phyloP scores from a whole-genome alignment of 2,329 filamentous ascomycete genomes.

The Penicillium sumatraense region DNA sequence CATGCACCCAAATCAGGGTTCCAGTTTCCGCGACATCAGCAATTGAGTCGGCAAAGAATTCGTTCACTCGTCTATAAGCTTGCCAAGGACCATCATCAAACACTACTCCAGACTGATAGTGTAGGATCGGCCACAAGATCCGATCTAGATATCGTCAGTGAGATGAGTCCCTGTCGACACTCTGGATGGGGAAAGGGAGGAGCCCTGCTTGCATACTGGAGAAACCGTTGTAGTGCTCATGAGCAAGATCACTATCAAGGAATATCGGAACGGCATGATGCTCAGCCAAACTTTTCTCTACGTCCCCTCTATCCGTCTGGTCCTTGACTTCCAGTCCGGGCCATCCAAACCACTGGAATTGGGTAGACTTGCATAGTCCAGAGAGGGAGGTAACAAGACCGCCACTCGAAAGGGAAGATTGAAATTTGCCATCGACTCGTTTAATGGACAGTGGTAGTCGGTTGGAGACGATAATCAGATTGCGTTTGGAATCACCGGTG shows the following conservation, averaged over 20 bases:
- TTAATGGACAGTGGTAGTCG: constrained; percentile 92
- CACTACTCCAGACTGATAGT: constrained; percentile 93
- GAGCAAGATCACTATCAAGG: constrained; percentile 82
- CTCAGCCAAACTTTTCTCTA: constrained; percentile 74
- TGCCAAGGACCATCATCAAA: constrained; percentile 89
- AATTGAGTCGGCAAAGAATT: constrained; percentile 81
- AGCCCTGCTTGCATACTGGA: constrained; percentile 66
- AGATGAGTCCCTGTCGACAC: neutral
- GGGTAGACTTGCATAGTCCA: constrained; percentile 83
- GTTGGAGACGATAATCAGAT: constrained; percentile 79
- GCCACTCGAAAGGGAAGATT: constrained; percentile 87
- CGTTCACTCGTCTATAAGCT: constrained; percentile 86
- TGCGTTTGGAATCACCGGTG: constrained; percentile 24
- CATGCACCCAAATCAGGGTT: constrained; percentile 91
- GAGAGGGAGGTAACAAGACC: constrained; percentile 89
- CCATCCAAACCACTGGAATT: constrained; percentile 97
- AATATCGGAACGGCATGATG: constrained; percentile 87
- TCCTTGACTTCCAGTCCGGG: constrained; percentile 86
- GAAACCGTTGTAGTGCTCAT: constrained; percentile 95
- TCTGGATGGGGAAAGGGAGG: neutral
- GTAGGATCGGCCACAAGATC: constrained; percentile 94
- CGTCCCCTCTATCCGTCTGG: constrained; percentile 65
- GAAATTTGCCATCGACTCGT: constrained; percentile 77
- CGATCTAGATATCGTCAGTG: constrained; percentile 63
- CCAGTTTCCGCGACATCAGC: constrained; percentile 81